Percentiles rank a stretch among this genome's conserved stretches.
Evolutionary conservation across 768 basidiomycete species (phyloP).

Genomic region (Mycena amicta): DNA sequence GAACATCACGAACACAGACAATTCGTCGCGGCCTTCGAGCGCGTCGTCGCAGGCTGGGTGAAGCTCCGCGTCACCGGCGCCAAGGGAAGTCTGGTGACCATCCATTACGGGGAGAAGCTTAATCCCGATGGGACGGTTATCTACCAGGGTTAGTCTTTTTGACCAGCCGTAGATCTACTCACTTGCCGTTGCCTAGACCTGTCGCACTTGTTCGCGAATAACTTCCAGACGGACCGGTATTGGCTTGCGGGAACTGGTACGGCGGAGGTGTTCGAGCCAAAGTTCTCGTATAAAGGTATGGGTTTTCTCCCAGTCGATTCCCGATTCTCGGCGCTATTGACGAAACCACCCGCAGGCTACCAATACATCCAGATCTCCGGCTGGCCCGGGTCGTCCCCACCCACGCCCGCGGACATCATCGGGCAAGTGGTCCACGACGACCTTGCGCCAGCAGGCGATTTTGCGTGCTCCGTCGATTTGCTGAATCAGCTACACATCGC

Average conservation of each 20-base stretch:
- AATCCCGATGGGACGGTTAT: slow-evolving; percentile 24
- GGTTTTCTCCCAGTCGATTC: neutral
- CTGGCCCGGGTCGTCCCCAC: slow-evolving; percentile 26
- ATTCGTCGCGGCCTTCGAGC: slow-evolving; percentile 30
- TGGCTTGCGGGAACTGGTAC: slow-evolving; percentile 29
- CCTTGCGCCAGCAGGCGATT: slow-evolving; percentile 20
- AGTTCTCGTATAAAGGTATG: slow-evolving; percentile 33
- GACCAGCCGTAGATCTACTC: neutral
- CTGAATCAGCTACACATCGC: slow-evolving; percentile 28
- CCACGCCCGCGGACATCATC: slow-evolving; percentile 25
- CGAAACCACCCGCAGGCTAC: slow-evolving; percentile 18
- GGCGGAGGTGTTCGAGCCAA: slow-evolving; percentile 27
- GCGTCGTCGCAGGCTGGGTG: slow-evolving; percentile 34
- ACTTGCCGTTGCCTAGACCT: neutral
- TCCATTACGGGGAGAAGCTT: slow-evolving; percentile 36
- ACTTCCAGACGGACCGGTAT: slow-evolving; percentile 30
- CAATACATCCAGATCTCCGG: slow-evolving; percentile 29
- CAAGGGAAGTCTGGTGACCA: slow-evolving; percentile 28
- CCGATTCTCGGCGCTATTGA: neutral
- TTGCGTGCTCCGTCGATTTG: slow-evolving; percentile 21
- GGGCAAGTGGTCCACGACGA: slow-evolving; percentile 29
- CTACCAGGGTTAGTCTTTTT: slow-evolving; percentile 6
- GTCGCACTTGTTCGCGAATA: slow-evolving; percentile 26
- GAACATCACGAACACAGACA: slow-evolving; percentile 2
- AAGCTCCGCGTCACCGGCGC: slow-evolving; percentile 29